These are phyloP conservation scores for Avena atlantica DNA, from an alignment of 176 grass and related monocot genomes.

Conservation along the genomic window DNA sequence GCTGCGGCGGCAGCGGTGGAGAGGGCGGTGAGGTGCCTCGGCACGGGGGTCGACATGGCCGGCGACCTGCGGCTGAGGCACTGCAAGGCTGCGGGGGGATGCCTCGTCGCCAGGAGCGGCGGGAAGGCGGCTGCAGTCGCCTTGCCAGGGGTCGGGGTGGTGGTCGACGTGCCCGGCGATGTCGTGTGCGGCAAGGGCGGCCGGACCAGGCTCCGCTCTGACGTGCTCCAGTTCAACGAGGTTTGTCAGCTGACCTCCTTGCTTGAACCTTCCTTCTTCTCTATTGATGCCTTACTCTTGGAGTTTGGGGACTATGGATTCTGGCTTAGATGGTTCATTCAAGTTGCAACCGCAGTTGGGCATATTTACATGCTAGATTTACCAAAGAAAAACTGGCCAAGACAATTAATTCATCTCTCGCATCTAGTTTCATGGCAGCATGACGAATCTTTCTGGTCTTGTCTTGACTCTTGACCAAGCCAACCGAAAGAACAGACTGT, in stretches of 20 bases:
- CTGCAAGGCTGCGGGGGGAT: conserved; percentile 60
- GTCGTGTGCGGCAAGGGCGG: conserved; percentile 85
- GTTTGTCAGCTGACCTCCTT: conserved; percentile 25
- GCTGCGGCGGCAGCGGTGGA: conserved; percentile 40
- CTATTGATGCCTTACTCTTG: not conserved
- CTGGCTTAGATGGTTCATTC: not conserved
- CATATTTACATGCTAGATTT: not conserved
- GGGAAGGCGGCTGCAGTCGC: conserved; percentile 47
- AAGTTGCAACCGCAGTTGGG: not conserved
- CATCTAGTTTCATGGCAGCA: not conserved
- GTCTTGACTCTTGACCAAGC: conserved; percentile 22
- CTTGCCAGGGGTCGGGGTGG: conserved; percentile 61
- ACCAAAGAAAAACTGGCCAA: not conserved
- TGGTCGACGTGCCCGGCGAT: conserved; percentile 59
- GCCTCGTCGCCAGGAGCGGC: conserved; percentile 52
- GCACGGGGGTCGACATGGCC: conserved; percentile 77
- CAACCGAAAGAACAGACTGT: not conserved
- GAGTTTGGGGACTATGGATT: not conserved
- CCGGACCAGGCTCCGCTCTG: conserved; percentile 66
- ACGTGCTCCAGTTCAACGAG: conserved; percentile 85
- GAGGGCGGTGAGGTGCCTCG: conserved; percentile 65
- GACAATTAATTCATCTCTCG: not conserved
- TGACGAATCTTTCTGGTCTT: not conserved
- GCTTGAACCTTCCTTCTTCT: not conserved
- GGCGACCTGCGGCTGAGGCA: conserved; percentile 76